Evolutionary conservation across 1,284 basidiomycete genomes (phyloP).

Genomic region (Malassezia furfur): DNA sequence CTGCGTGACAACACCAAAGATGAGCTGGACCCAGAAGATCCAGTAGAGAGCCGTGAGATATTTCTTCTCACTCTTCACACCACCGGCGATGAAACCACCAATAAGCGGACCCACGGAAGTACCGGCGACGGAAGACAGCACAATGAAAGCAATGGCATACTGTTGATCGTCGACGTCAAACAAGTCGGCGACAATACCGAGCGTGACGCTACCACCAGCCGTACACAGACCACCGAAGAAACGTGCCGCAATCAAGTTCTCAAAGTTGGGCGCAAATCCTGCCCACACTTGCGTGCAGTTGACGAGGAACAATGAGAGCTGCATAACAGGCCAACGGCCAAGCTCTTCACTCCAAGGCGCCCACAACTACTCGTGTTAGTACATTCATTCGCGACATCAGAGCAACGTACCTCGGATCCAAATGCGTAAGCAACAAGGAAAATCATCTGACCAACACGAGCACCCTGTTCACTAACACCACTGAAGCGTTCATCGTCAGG

Average conservation of each 20-base stretch:
- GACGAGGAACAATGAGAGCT: slow-evolving; percentile 43
- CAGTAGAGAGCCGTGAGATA: slow-evolving; percentile 23
- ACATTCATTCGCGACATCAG: slow-evolving; percentile 53
- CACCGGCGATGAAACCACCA: slow-evolving; percentile 32
- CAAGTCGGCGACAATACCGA: slow-evolving; percentile 50
- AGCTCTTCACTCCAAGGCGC: slow-evolving; percentile 48
- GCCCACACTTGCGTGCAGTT: slow-evolving; percentile 47
- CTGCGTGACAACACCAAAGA: slow-evolving; percentile 49
- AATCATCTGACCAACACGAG: slow-evolving; percentile 49
- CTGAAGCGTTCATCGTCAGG: slow-evolving; percentile 29
- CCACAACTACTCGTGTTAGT: slow-evolving; percentile 25
- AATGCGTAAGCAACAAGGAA: slow-evolving; percentile 50
- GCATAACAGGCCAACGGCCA: slow-evolving; percentile 44
- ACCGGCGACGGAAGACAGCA: slow-evolving; percentile 44
- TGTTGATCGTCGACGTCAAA: slow-evolving; percentile 47
- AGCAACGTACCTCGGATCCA: slow-evolving; percentile 30
- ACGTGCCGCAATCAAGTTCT: slow-evolving; percentile 40
- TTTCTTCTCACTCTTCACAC: slow-evolving; percentile 7
- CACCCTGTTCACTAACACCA: slow-evolving; percentile 47
- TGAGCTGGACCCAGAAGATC: slow-evolving; percentile 50
- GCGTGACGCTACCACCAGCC: slow-evolving; percentile 50
- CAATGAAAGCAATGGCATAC: slow-evolving; percentile 45
- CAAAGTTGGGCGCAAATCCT: slow-evolving; percentile 42
- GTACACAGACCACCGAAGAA: slow-evolving; percentile 47
- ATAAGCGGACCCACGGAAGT: slow-evolving; percentile 43